phyloP scores from a whole-genome alignment of 441 rosid species.

The Arabidopsis lyrata region DNA sequence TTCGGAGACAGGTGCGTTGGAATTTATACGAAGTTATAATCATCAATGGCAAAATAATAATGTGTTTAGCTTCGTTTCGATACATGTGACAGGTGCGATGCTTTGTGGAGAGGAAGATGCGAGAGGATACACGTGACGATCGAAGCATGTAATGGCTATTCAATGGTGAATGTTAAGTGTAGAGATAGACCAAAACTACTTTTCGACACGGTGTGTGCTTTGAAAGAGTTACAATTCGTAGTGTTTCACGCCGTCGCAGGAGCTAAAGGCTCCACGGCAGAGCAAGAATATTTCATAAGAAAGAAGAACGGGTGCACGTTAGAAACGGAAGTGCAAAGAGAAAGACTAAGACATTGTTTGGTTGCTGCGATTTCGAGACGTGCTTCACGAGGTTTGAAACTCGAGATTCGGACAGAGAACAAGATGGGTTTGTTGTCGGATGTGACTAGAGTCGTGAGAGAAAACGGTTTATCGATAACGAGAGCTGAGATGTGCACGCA shows the following conservation, averaged over 20 bases:
- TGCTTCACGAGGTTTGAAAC: conserved; percentile 63
- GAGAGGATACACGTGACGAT: conserved; percentile 65
- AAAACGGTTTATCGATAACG: conserved; percentile 72
- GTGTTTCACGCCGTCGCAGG: conserved; percentile 87
- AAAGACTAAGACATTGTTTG: conserved; percentile 61
- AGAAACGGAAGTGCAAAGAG: conserved; percentile 65
- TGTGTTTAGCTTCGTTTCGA: not conserved
- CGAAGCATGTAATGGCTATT: conserved; percentile 80
- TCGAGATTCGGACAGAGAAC: conserved; percentile 63
- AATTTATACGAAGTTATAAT: not conserved
- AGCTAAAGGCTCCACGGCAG: conserved; percentile 69
- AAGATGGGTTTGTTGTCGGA: conserved; percentile 69
- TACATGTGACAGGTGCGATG: conserved; percentile 35
- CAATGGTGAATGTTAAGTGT: conserved; percentile 67
- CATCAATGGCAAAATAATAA: not conserved
- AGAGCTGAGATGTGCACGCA: conserved; percentile 64
- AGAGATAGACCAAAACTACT: conserved; percentile 82
- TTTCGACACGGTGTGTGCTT: conserved; percentile 80
- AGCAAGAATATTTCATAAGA: conserved; percentile 88
- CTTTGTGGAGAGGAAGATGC: conserved; percentile 51
- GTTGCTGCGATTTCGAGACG: conserved; percentile 83
- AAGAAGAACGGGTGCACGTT: conserved; percentile 73
- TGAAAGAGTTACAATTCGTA: conserved; percentile 77
- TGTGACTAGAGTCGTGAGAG: conserved; percentile 68
- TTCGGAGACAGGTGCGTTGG: conserved; percentile 43